Base-by-base conservation (phyloP, 257 asterid genomes). In the Gardenia jasminoides region DNA sequence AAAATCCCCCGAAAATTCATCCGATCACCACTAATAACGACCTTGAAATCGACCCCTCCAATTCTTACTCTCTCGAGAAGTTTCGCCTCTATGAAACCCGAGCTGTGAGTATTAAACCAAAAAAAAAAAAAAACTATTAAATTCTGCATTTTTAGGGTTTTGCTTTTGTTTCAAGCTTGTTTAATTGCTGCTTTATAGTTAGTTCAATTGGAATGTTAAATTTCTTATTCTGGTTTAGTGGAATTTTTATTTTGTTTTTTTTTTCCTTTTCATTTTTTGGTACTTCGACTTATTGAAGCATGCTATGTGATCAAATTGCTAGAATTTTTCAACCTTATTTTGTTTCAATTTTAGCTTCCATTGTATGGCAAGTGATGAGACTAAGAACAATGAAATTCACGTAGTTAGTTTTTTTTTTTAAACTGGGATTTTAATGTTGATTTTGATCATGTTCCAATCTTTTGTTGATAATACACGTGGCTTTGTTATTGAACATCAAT, bases 61-160 rank as follows among this genome's bases (percentile, higher is more conserved):
- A 83, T 80, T 88, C 95, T 3, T 91, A 92, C 82, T 92, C 99
- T 68, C 87, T 96, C 87, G 99, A 96, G 91, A 93, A 96, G 83
- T 96, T 93, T 75, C 98, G 97, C 84, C 99, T 96, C 80, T 93
- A 92, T 71, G 98, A 95, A 84, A 92, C 96, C 61, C 93, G 94
- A 62, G 93, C 96, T 13, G 97, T 93, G 65, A 87, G 92, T 88
- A 30, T n/a, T 26, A 19, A 56, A n/a, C n/a, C n/a, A n/a, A n/a
- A n/a, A 20, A 7, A 9, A 2, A 19, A 73, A 52, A 5, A 30
- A 30, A 30, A 9, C 17, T 9, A 3, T 30, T 30, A 0, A 43
- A 65, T 39, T 33, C 58, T 47, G 26, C 2, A 52, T 26, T 26
- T 64, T 28, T 24, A 17, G 22, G 10, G 10, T 65, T 76, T 44